Percentiles rank a stretch among this genome's conserved stretches.
Conservation (phyloP, 2,329 filamentous ascomycete species). For the Gliomastix tumulicola region DNA sequence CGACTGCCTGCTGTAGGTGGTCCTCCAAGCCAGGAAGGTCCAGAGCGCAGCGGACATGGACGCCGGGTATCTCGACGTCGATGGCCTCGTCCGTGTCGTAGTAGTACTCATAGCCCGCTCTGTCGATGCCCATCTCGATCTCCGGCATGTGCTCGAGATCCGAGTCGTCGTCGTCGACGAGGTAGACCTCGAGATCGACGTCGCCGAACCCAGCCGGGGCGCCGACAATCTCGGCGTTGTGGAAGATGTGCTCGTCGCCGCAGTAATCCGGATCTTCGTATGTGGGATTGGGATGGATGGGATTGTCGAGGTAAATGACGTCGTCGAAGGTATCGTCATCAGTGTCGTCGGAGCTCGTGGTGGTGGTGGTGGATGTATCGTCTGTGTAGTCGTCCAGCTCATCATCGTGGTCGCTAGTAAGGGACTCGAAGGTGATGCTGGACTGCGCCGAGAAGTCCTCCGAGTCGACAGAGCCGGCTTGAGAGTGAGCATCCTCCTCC, state of each 20-base stretch:
- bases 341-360: too few relatives aligned
- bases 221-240: conserved; percentile 16
- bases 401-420: too few relatives aligned
- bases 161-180: conserved; percentile 15
- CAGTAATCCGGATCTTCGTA: too few relatives aligned
- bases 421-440: too few relatives aligned
- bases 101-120: conserved; percentile 14
- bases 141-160: conserved; percentile 16
- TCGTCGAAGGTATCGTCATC: conserved; percentile 7
- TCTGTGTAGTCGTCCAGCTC: too few relatives aligned
- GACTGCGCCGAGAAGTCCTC: too few relatives aligned
- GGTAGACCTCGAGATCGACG: conserved; percentile 21
- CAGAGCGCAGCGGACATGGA: conserved; percentile 9
- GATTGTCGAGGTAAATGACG: conserved; percentile 14
- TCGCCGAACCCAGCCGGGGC: not conserved
- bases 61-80: conserved; percentile 17
- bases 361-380: too few relatives aligned
- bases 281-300: conserved; percentile 6
- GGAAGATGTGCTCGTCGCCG: conserved; percentile 16
- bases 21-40: not conserved
- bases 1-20: too few relatives aligned
- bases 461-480: too few relatives aligned
- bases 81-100: conserved; percentile 12
- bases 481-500: too few relatives aligned
- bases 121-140: conserved; percentile 19